phyloP scores from a whole-genome alignment of 2,329 filamentous ascomycete species.

The Pezicula radicicola region DNA sequence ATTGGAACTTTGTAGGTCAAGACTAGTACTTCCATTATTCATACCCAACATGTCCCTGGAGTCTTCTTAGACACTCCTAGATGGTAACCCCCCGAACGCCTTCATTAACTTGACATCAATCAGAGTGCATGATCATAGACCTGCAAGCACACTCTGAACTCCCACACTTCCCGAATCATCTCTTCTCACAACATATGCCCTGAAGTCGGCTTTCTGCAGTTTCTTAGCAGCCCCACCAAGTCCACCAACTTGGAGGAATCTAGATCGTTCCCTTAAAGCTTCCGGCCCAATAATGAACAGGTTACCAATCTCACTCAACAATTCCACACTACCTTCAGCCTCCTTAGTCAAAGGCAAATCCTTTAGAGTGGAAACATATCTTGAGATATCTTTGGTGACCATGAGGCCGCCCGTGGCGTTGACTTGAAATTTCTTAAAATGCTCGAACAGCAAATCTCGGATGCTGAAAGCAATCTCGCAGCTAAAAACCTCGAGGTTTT shows the following conservation, averaged over 20 bases:
- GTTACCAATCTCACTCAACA: conserved; percentile 89
- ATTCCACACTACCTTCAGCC: conserved; percentile 69
- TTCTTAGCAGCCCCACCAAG: conserved; percentile 45
- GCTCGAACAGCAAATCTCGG: conserved; percentile 77
- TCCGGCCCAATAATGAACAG: conserved; percentile 90
- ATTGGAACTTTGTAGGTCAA: background rate
- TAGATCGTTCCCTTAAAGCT: conserved; percentile 67
- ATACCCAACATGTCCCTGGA: too few species aligned
- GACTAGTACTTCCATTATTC: too few species aligned
- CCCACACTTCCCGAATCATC: conserved; percentile 81
- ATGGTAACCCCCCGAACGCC: background rate
- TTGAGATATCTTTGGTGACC: conserved; percentile 93
- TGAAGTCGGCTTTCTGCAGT: conserved; percentile 67
- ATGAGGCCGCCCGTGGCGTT: conserved; percentile 92
- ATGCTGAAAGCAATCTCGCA: conserved; percentile 81
- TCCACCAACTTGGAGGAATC: conserved; percentile 47
- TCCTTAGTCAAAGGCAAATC: conserved; percentile 75
- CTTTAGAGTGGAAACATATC: conserved; percentile 83
- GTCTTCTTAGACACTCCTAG: background rate
- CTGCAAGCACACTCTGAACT: conserved; percentile 76
- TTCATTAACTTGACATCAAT: background rate
- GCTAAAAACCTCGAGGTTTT: conserved; percentile 79
- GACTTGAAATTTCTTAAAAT: conserved; percentile 92
- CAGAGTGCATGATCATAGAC: conserved; percentile 22
- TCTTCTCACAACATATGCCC: conserved; percentile 78